These are phyloP conservation scores for Leccinum variicolor DNA, from an alignment of 768 basidiomycete species.

Conservation along the genomic window DNA sequence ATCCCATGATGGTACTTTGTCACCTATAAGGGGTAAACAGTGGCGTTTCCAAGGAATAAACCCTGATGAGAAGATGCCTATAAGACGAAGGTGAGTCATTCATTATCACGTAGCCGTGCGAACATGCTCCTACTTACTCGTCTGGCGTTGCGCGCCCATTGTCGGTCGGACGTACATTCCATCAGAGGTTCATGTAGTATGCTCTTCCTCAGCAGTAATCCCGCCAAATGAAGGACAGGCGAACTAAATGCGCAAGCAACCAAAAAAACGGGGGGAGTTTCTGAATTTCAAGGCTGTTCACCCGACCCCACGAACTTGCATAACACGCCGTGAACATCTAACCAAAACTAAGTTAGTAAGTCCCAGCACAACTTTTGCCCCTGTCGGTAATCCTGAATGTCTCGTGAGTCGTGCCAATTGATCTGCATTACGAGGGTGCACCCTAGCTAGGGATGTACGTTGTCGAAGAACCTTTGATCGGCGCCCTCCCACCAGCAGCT, in stretches of 20 bases:
- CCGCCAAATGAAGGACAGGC: not conserved
- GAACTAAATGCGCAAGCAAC: not conserved
- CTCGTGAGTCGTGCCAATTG: not conserved
- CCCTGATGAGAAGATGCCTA: not conserved
- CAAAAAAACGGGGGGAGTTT: not conserved
- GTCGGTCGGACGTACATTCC: not conserved
- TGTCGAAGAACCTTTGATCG: not conserved
- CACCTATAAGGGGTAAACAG: not conserved
- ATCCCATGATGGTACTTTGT: not conserved
- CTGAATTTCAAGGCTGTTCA: not conserved
- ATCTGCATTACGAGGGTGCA: not conserved
- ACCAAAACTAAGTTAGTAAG: slow-evolving; percentile 1
- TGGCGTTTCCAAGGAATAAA: slow-evolving; percentile 2
- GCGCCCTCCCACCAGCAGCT: not conserved
- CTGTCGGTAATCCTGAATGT: not conserved
- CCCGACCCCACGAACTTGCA: not conserved
- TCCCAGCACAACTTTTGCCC: slow-evolving; percentile 1
- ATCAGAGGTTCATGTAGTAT: not conserved
- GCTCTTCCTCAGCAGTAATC: not conserved
- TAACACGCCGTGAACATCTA: not conserved
- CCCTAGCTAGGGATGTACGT: not conserved
- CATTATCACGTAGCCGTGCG: not conserved
- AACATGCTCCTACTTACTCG: not conserved
- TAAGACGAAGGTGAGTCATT: not conserved
- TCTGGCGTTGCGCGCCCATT: not conserved